Evolutionary conservation across 495 filamentous ascomycete species (phyloP).

Genomic region (Halenospora varia): DNA sequence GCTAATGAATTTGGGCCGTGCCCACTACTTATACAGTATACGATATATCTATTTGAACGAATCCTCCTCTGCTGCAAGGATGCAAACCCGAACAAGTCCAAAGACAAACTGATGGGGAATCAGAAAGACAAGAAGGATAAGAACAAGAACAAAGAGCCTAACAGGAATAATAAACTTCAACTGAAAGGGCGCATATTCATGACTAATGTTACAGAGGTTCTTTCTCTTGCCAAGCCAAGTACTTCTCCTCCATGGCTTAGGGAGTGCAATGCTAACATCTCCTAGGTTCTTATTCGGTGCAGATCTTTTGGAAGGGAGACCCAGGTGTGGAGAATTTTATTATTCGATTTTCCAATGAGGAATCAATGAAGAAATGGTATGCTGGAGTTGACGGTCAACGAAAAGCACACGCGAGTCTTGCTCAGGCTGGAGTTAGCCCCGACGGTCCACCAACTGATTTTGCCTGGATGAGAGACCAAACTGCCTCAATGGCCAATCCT

Average conservation of each 20-base stretch:
- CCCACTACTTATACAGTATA: constrained; percentile 59
- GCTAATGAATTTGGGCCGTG: constrained; percentile 23
- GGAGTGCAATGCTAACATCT: constrained; percentile 20
- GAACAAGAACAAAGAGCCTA: constrained; percentile 67
- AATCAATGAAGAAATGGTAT: constrained; percentile 89
- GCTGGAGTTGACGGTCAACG: constrained; percentile 55
- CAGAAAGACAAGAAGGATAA: constrained; percentile 68
- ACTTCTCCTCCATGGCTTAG: constrained; percentile 23
- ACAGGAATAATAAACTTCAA: constrained; percentile 72
- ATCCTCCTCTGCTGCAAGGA: constrained; percentile 99
- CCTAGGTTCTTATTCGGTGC: constrained; percentile 82
- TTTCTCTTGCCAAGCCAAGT: constrained; percentile 82
- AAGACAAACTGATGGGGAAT: constrained; percentile 53
- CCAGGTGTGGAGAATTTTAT: constrained; percentile 94
- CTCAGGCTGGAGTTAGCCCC: constrained; percentile 20
- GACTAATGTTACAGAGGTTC: constrained; percentile 95
- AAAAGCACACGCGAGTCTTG: constrained; percentile 36
- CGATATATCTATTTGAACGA: constrained; percentile 93
- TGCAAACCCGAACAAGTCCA: constrained; percentile 78
- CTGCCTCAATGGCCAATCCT: constrained; percentile 63
- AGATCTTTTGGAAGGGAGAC: constrained; percentile 99
- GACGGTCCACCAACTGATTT: constrained; percentile 56
- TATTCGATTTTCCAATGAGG: constrained; percentile 86
- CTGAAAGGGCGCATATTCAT: constrained; percentile 98
- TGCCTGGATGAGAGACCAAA: constrained; percentile 67